Conservation (phyloP, 495 filamentous ascomycete species). For the Oleoguttula mirabilis region DNA sequence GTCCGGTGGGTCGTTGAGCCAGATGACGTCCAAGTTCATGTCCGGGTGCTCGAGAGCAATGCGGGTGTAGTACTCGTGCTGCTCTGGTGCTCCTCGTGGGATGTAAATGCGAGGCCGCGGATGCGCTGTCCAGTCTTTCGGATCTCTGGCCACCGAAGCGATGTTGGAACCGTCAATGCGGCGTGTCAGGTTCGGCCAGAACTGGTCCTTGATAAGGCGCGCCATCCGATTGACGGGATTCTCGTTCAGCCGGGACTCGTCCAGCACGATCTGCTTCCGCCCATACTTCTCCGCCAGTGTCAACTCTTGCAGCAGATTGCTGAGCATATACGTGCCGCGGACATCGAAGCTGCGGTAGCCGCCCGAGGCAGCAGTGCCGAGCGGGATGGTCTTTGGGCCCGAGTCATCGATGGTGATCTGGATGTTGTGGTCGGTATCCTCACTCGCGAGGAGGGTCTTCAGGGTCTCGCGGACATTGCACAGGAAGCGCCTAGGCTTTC, state of each 20-base stretch:
- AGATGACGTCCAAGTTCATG: slow-evolving; percentile 72
- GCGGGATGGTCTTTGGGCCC: slow-evolving; percentile 76
- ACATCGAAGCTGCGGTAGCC: slow-evolving; percentile 76
- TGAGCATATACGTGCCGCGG: slow-evolving; percentile 89
- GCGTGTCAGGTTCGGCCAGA: slow-evolving; percentile 81
- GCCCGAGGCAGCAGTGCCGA: slow-evolving; percentile 75
- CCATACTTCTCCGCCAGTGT: slow-evolving; percentile 79
- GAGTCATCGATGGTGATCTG: slow-evolving; percentile 95
- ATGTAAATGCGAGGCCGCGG: slow-evolving; percentile 87
- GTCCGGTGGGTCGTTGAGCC: slow-evolving; percentile 53
- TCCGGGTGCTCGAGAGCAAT: slow-evolving; percentile 65
- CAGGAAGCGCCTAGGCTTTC: slow-evolving; percentile 55
- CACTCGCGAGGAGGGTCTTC: slow-evolving; percentile 55
- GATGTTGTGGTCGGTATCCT: slow-evolving; percentile 83
- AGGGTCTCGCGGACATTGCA: slow-evolving; percentile 68
- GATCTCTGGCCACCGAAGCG: slow-evolving; percentile 67
- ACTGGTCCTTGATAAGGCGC: slow-evolving; percentile 72
- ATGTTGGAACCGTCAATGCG: slow-evolving; percentile 83
- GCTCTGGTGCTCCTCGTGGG: slow-evolving; percentile 70
- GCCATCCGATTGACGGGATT: slow-evolving; percentile 80
- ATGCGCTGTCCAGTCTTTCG: slow-evolving; percentile 83
- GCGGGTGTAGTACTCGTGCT: slow-evolving; percentile 73
- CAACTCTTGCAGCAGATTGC: slow-evolving; percentile 87
- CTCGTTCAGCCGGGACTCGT: slow-evolving; percentile 78
- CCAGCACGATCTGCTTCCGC: slow-evolving; percentile 70